A percentile compares a stretch with the other conserved stretches of the same genome.
phyloP scores from a whole-genome alignment of 345 rosid genomes.

The Salix viminalis region DNA sequence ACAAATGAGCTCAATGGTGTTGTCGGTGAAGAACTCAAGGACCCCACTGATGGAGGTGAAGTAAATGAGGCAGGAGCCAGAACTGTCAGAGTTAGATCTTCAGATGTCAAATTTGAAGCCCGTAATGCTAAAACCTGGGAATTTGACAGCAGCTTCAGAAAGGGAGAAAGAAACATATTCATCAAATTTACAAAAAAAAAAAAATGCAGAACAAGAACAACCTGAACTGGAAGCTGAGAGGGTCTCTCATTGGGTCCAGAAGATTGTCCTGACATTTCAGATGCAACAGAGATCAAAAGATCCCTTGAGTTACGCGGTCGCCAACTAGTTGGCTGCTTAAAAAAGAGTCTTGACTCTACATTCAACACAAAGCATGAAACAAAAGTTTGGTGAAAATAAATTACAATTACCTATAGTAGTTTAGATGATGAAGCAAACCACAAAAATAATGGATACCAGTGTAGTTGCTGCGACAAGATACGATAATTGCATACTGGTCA shows the following conservation, averaged over 20 bases:
- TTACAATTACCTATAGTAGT: slow-evolving; percentile 9
- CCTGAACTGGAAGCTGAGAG: slow-evolving; percentile 92
- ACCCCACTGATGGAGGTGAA: slow-evolving; percentile 79
- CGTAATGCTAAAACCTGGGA: slow-evolving; percentile 84
- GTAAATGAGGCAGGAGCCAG: slow-evolving; percentile 89
- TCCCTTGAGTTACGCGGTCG: slow-evolving; percentile 74
- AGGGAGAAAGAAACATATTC: neutral
- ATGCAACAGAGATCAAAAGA: slow-evolving; percentile 86
- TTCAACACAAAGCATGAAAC: slow-evolving; percentile 12
- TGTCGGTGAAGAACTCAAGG: slow-evolving; percentile 69
- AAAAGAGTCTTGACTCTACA: slow-evolving; percentile 81
- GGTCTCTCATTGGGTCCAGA: slow-evolving; percentile 55
- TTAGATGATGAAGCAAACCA: slow-evolving; percentile 5
- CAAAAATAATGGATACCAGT: slow-evolving; percentile 50
- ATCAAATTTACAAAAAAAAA: neutral
- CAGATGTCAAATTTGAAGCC: slow-evolving; percentile 89
- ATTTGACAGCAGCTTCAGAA: slow-evolving; percentile 1
- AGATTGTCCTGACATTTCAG: slow-evolving; percentile 65
- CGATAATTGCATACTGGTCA: slow-evolving; percentile 77
- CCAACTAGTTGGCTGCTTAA: slow-evolving; percentile 86
- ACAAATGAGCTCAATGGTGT: slow-evolving; percentile 60
- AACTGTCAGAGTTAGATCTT: slow-evolving; percentile 86
- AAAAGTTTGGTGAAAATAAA: slow-evolving; percentile 3
- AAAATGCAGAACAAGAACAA: slow-evolving; percentile 16
- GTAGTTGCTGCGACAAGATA: slow-evolving; percentile 87